Percentiles rank a stretch among this genome's conserved stretches.
Conservation (phyloP, 2,329 filamentous ascomycete genomes). For the Neofusicoccum parvum region DNA sequence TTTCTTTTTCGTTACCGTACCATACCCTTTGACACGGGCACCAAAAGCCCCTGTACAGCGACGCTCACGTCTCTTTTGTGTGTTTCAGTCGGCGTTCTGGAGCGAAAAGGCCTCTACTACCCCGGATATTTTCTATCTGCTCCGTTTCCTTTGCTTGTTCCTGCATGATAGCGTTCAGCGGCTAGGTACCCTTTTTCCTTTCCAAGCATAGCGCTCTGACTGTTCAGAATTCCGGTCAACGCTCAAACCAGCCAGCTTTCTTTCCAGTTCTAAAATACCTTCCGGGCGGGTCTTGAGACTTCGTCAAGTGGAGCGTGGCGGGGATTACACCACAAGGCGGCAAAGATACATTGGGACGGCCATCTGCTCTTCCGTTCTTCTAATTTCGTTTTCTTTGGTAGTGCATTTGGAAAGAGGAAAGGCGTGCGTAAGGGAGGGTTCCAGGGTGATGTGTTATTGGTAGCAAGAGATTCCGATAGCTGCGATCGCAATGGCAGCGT, state of each 20-base stretch:
- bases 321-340: neutral
- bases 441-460: conserved; percentile 1
- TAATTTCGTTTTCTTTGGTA: conserved; percentile 9
- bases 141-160: conserved; percentile 1
- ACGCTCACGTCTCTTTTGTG: conserved; percentile 22
- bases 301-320: neutral
- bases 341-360: conserved; percentile 14
- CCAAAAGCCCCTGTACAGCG: conserved; percentile 18
- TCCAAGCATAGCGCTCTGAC: conserved; percentile 16
- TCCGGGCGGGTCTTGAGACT: neutral
- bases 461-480: conserved; percentile 9
- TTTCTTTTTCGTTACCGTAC: conserved; percentile 16
- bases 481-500: neutral
- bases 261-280: neutral
- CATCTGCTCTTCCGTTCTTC: conserved; percentile 3
- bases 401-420: conserved; percentile 15
- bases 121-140: conserved; percentile 4
- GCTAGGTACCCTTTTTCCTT: neutral
- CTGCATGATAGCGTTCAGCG: conserved; percentile 20
- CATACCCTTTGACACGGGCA: conserved; percentile 21
- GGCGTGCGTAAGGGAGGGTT: neutral
- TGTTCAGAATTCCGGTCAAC: neutral
- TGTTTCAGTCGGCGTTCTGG: conserved; percentile 10
- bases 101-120: conserved; percentile 17
- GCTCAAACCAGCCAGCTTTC: neutral